These are phyloP conservation scores for Pisolithus microcarpus DNA, from an alignment of 768 basidiomycete species.

Conservation along the genomic window DNA sequence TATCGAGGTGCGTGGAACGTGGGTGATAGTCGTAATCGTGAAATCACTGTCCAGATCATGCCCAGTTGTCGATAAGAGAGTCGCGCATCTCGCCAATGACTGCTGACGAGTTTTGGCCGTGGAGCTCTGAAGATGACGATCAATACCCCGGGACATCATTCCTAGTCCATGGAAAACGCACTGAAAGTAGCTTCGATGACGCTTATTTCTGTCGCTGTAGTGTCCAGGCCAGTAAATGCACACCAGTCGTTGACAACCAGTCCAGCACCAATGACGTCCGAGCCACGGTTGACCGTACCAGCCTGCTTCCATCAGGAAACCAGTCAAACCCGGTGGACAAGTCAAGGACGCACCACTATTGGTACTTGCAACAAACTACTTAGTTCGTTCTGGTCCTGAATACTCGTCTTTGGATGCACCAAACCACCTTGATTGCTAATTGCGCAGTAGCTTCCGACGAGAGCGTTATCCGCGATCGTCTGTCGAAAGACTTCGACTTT, in stretches of 20 bases:
- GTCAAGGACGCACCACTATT: conserved; percentile 63
- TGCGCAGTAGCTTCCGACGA: conserved; percentile 93
- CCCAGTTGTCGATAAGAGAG: conserved; percentile 88
- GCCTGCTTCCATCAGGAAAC: conserved; percentile 44
- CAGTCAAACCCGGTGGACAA: not conserved
- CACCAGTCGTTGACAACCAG: conserved; percentile 99
- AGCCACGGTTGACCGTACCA: conserved; percentile 97
- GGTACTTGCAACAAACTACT: conserved; percentile 92
- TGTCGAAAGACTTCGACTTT: conserved; percentile 99
- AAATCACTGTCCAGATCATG: conserved; percentile 35
- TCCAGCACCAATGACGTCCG: conserved; percentile 95
- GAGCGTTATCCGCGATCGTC: conserved; percentile 92
- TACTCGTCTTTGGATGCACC: conserved; percentile 94
- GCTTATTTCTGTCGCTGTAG: conserved; percentile 98
- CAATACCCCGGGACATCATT: conserved; percentile 3
- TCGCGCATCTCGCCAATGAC: conserved; percentile 91
- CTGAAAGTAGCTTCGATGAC: conserved; percentile 98
- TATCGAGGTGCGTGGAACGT: not conserved
- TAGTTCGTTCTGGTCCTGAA: conserved; percentile 96
- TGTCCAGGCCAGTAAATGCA: conserved; percentile 98
- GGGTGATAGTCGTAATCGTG: conserved; percentile 6
- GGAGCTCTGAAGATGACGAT: conserved; percentile 52
- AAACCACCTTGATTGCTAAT: conserved; percentile 96
- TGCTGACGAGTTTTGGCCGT: conserved; percentile 75
- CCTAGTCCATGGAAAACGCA: conserved; percentile 32